Conservation (phyloP, 164 flowering plant genomes). For the Piper betle region DNA sequence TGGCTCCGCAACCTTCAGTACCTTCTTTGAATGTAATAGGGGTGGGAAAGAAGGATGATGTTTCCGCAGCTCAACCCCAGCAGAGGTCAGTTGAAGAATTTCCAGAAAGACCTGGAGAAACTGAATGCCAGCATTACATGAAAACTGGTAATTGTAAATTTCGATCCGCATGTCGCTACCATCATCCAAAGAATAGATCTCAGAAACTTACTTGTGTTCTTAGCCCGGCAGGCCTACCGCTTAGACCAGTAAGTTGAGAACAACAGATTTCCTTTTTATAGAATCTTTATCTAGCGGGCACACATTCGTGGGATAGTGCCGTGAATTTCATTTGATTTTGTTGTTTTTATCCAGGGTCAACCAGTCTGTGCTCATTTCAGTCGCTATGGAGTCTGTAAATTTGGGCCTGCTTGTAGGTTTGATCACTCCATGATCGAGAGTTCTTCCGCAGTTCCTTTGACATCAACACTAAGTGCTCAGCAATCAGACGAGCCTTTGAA, state of each 20-base stretch:
- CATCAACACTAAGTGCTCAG: neutral
- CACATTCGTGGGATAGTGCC: too few species aligned
- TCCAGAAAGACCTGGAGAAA: constrained; percentile 88
- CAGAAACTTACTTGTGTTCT: constrained; percentile 27
- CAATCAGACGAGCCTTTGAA: constrained; percentile 2
- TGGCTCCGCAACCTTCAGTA: constrained; percentile 18
- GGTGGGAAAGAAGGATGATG: constrained; percentile 17
- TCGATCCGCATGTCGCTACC: constrained; percentile 64
- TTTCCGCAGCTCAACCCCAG: constrained; percentile 19
- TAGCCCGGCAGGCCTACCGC: constrained; percentile 73
- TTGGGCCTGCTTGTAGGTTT: constrained; percentile 65
- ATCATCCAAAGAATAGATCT: constrained; percentile 63
- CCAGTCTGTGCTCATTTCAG: constrained; percentile 45
- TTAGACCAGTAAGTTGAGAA: constrained; percentile 69
- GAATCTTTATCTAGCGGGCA: too few species aligned
- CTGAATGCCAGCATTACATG: constrained; percentile 63
- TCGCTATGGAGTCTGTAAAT: constrained; percentile 77
- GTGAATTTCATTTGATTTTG: neutral
- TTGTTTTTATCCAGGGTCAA: constrained; percentile 37
- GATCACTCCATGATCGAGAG: constrained; percentile 41
- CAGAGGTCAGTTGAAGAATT: constrained; percentile 44
- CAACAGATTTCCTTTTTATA: neutral
- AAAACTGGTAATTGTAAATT: constrained; percentile 87
- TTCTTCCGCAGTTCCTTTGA: constrained; percentile 10
- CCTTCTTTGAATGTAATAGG: constrained; percentile 27